A percentile compares a stretch with the other conserved stretches of the same genome.
phyloP scores from a whole-genome alignment of 2,329 filamentous ascomycete species.

The Leptographium lundbergii region DNA sequence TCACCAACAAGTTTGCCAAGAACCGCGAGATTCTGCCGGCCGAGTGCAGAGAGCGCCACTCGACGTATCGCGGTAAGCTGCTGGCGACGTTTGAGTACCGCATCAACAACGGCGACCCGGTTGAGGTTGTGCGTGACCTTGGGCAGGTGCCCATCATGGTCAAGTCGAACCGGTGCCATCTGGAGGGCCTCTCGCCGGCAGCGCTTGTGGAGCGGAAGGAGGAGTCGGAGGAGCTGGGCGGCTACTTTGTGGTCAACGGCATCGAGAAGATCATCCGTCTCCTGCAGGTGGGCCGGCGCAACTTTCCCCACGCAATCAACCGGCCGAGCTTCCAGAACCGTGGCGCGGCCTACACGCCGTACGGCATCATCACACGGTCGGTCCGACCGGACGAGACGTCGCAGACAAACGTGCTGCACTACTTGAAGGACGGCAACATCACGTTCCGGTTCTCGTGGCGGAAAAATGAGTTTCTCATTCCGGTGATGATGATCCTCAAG shows the following conservation, averaged over 20 bases:
- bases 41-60: slow-evolving; percentile 89
- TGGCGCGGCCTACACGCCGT: slow-evolving; percentile 77
- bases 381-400: slow-evolving; percentile 96
- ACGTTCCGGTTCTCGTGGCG: slow-evolving; percentile 97
- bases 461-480: slow-evolving; percentile 93
- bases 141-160: slow-evolving; percentile 90
- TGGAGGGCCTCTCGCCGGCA: slow-evolving; percentile 73
- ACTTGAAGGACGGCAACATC: slow-evolving; percentile 88
- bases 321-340: slow-evolving; percentile 82
- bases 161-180: slow-evolving; percentile 83
- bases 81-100: slow-evolving; percentile 72
- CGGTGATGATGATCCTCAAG: slow-evolving; percentile 93
- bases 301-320: slow-evolving; percentile 90
- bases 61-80: slow-evolving; percentile 79
- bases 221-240: slow-evolving; percentile 89
- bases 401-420: slow-evolving; percentile 94
- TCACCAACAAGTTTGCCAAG: slow-evolving; percentile 70
- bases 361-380: slow-evolving; percentile 80
- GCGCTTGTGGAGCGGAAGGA: slow-evolving; percentile 79
- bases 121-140: slow-evolving; percentile 72
- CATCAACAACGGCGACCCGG: slow-evolving; percentile 76
- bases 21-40: slow-evolving; percentile 81
- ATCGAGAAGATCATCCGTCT: slow-evolving; percentile 95
- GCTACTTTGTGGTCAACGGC: slow-evolving; percentile 95
- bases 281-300: slow-evolving; percentile 78